phyloP scores from a whole-genome alignment of 345 rosid genomes.

The Physaria fendleri region DNA sequence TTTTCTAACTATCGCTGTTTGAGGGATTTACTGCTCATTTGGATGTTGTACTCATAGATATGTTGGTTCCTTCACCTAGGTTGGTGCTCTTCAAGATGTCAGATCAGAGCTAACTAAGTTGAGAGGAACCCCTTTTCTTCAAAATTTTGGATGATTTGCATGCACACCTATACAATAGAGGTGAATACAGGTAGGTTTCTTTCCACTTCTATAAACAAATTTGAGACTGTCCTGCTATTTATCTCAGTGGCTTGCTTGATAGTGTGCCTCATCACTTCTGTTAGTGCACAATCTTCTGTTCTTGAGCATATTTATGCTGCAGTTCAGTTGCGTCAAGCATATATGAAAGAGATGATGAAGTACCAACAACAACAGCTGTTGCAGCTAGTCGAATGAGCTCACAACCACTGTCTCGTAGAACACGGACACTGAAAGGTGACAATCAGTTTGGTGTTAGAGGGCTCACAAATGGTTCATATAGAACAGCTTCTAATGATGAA shows the following conservation, averaged over 20 bases:
- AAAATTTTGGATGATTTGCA: slow-evolving; percentile 94
- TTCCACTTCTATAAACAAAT: not conserved
- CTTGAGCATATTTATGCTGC: slow-evolving; percentile 41
- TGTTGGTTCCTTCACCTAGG: slow-evolving; percentile 42
- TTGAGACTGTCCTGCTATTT: slow-evolving; percentile 6
- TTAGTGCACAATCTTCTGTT: slow-evolving; percentile 19
- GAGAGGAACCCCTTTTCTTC: slow-evolving; percentile 76
- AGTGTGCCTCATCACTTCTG: slow-evolving; percentile 11
- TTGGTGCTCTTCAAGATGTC: slow-evolving; percentile 98
- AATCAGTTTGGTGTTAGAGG: slow-evolving; percentile 55
- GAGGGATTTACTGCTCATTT: slow-evolving; percentile 6
- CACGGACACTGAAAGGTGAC: slow-evolving; percentile 76
- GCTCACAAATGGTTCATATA: slow-evolving; percentile 59
- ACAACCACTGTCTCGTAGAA: slow-evolving; percentile 90
- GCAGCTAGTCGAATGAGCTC: slow-evolving; percentile 55
- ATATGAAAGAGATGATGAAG: slow-evolving; percentile 81
- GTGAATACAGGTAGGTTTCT: slow-evolving; percentile 72
- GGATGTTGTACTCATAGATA: slow-evolving; percentile 19
- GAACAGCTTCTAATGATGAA: slow-evolving; percentile 63
- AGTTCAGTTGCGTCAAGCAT: slow-evolving; percentile 73
- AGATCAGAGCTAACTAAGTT: slow-evolving; percentile 89
- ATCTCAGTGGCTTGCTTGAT: not conserved
- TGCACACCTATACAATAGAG: slow-evolving; percentile 91
- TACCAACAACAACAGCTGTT: slow-evolving; percentile 78
- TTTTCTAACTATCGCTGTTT: not conserved